phyloP scores from a whole-genome alignment of 106 monocot genomes.

The Posidonia australis region DNA sequence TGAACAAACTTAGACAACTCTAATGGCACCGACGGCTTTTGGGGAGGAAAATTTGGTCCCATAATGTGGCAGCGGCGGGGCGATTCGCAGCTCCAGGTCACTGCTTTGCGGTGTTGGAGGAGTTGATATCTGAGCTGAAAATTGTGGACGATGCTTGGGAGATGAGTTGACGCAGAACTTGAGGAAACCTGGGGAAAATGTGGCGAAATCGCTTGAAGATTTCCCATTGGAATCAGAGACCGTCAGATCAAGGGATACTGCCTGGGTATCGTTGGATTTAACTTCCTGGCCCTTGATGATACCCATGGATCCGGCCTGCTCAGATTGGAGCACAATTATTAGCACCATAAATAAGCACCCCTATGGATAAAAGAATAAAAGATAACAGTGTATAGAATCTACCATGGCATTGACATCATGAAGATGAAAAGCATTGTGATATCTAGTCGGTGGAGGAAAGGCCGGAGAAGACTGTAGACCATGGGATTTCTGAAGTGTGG shows the following conservation, averaged over 20 bases:
- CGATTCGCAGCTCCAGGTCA: slow-evolving; percentile 14
- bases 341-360: too few species aligned
- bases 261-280: neutral
- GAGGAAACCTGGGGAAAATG: neutral
- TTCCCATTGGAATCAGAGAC: neutral
- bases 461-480: neutral
- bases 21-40: neutral
- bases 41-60: neutral
- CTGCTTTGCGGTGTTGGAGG: neutral
- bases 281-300: neutral
- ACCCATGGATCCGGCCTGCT: neutral
- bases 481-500: neutral
- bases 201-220: neutral
- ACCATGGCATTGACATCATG: neutral
- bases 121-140: neutral
- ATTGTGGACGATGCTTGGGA: neutral
- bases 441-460: neutral
- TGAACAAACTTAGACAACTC: slow-evolving; percentile 8
- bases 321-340: neutral
- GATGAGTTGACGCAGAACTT: neutral
- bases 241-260: neutral
- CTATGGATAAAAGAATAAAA: too few species aligned
- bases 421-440: neutral
- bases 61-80: neutral
- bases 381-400: too few species aligned